Evolutionary conservation across 805 yeast genomes (phyloP), one percentile per base, ranked within the genome.

Genomic region (Cyberlindnera sargentensis): DNA sequence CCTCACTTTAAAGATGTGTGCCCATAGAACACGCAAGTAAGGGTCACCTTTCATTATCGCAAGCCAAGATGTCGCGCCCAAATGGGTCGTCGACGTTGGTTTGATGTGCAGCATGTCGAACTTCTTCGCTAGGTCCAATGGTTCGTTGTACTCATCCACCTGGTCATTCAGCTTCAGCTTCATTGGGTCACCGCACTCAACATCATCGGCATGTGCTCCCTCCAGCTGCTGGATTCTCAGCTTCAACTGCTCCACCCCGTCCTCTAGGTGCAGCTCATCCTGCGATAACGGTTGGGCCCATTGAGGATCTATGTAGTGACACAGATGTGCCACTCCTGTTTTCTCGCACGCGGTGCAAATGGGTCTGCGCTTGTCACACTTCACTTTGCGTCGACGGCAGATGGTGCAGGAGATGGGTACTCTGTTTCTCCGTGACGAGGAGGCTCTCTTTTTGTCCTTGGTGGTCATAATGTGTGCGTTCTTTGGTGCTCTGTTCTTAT

Each of bases 11-110:
- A 69, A 69, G 26, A 69, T 69, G 47, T 69, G 74, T 4, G 68
- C 67, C 82, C 82, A 76, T 25, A 76, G 52, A 36, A 76, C 71
- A 46, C 77, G 70, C 38, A 76, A 56, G 51, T 75, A 76, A 5
- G 78, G 75, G 49, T 76, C 82, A 51, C 79, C 78, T 54, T 76
- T 71, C 66, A 76, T 75, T 23, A 76, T 68, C 27, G 79, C 78
- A 51, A 76, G 59, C 80, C 81, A 76, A 25, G 79, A 78, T 4
- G 79, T 70, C 1, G 77, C 73, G 45, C 79, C 73, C n/a, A 69
- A 48, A 53, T 68, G 72, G 3, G 65, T 65, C 1, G 72, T 68
- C 4, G 71, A 67, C 28, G 67, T 68, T 26, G 66, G 60, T 45
- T 67, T 68, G 36, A 68, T 58, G 48, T 70, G 74, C 34, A 70